Base-by-base conservation (phyloP, 116 monocot genomes). In the Thalassia testudinum region DNA sequence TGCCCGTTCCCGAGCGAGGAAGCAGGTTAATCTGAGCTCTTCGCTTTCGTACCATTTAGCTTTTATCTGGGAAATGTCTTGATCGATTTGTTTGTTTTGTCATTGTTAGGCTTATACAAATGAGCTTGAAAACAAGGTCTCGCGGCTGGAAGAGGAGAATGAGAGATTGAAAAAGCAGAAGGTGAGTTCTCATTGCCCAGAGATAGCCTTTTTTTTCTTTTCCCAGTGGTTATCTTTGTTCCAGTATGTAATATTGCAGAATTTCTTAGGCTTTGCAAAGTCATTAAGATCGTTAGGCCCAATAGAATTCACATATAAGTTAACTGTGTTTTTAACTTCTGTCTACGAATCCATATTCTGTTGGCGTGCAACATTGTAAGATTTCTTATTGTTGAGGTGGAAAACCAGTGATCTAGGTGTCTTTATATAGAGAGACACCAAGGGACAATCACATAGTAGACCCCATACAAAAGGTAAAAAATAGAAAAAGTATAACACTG, bases 1-100 rank as follows among this genome's bases (percentile, higher is more conserved):
- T 42, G 92, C 92, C 1, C 66, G 92, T 45, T 92, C 92, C 14
- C 66, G 92, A 49, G 92, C 93, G 48, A 80, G 93, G 70, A 93
- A 87, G 62, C 93, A 93, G 83, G 91, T 85, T 2, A 11, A 23
- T 24, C 7, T 42, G 19, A 29, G 16, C 28, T 40, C 17, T 0
- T 56, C 10, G 15, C 37, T 23, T n/a, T 50, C 17, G 42, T 19
- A 50, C 25, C 10, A 49, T 0, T 19, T 16, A 42, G 21, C n/a
- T 27, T 50, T 43, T 2, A 5, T 42, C 0, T 43, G 11, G 2
- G 4, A 13, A 6, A n/a, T 15, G 15, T 13, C 4, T 45, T n/a
- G 45, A 3, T 15, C 15, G 18, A n/a, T n/a, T n/a, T 29, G 40
- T 47, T 14, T 47, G 2, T 65, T 25, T 63, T 59, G 37, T 22